These are phyloP conservation scores for Colletotrichum somersetense DNA, from an alignment of 2,329 filamentous ascomycete species.

Conservation along the genomic window DNA sequence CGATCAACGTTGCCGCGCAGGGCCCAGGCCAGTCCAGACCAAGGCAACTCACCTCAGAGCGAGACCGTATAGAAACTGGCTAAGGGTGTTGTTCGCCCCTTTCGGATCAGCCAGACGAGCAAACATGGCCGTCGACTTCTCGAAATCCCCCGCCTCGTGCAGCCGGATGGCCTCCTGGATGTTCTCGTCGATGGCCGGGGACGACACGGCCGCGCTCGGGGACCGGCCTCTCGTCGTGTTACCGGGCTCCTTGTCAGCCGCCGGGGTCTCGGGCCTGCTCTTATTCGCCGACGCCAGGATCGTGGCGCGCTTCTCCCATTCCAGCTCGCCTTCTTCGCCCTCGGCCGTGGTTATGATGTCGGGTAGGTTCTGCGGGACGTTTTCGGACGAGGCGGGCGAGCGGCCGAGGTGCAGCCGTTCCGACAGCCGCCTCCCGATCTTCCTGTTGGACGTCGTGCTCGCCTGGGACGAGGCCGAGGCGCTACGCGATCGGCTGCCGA, in stretches of 20 bases:
- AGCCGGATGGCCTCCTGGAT: constrained; percentile 97
- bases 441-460: constrained; percentile 51
- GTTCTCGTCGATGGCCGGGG: constrained; percentile 71
- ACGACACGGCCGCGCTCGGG: constrained; percentile 54
- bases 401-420: constrained; percentile 77
- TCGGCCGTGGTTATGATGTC: constrained; percentile 69
- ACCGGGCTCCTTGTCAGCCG: constrained; percentile 35
- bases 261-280: constrained; percentile 57
- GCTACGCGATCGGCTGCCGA: constrained; percentile 61
- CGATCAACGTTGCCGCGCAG: constrained; percentile 17
- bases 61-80: constrained; percentile 95
- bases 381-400: constrained; percentile 72
- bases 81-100: constrained; percentile 91
- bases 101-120: constrained; percentile 83
- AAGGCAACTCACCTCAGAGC: constrained; percentile 77
- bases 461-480: constrained; percentile 59
- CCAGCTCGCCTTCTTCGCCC: constrained; percentile 70
- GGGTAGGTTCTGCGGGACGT: constrained; percentile 84
- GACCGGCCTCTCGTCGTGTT: constrained; percentile 39
- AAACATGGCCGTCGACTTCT: constrained; percentile 87
- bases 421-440: constrained; percentile 66
- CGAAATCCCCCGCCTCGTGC: constrained; percentile 86
- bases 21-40: constrained; percentile 21
- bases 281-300: constrained; percentile 78
- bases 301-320: constrained; percentile 96